phyloP scores from a whole-genome alignment of 345 rosid genomes.

The Ailanthus altissimus region DNA sequence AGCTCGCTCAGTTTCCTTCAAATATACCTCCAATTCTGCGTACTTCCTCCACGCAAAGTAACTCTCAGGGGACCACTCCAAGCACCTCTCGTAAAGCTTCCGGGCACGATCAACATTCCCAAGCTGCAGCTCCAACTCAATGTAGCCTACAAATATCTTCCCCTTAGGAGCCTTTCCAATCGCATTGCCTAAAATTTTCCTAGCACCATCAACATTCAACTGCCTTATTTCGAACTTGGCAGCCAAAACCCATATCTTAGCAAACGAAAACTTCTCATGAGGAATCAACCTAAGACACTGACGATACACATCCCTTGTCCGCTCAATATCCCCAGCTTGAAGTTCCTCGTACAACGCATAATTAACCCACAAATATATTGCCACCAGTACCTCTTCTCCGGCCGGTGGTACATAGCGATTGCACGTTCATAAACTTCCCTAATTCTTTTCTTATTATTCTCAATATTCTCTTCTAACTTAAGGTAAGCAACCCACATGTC shows the following conservation, averaged over 20 bases:
- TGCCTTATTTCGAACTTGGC: constrained; percentile 85
- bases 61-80: constrained; percentile 86
- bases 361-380: constrained; percentile 87
- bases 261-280: constrained; percentile 75
- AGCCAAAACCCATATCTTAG: constrained; percentile 87
- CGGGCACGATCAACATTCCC: constrained; percentile 80
- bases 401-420: constrained; percentile 79
- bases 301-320: constrained; percentile 70
- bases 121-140: constrained; percentile 81
- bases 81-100: constrained; percentile 71
- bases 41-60: constrained; percentile 91
- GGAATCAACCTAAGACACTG: constrained; percentile 84
- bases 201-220: constrained; percentile 70
- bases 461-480: constrained; percentile 71
- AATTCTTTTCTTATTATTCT: constrained; percentile 49
- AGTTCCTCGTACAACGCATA: constrained; percentile 88
- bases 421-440: constrained; percentile 83
- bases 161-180: constrained; percentile 89
- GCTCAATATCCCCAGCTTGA: constrained; percentile 68
- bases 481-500: constrained; percentile 85
- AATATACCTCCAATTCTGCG: constrained; percentile 76
- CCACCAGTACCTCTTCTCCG: constrained; percentile 82
- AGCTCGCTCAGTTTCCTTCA: constrained; percentile 70
- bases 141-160: constrained; percentile 84
- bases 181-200: constrained; percentile 76